These are phyloP conservation scores for Backusella australiensis DNA, from an alignment of 192 early-diverging fungal species.

Conservation along the genomic window DNA sequence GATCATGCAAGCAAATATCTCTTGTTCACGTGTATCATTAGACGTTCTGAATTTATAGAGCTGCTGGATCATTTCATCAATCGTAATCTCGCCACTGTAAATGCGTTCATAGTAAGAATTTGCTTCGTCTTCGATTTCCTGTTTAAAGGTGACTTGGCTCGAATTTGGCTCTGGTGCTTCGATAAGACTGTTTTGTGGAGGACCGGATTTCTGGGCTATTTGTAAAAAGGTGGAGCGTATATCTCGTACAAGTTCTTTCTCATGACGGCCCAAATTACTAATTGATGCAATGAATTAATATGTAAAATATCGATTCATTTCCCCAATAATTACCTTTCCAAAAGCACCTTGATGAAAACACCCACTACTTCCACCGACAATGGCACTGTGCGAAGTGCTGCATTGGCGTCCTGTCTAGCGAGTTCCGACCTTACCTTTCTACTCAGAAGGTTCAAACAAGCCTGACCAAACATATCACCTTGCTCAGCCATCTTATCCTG, in stretches of 20 bases:
- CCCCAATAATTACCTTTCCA: conserved; percentile 39
- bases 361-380: conserved; percentile 65
- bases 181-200: conserved; percentile 1
- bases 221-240: conserved; percentile 13
- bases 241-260: conserved; percentile 14
- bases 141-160: conserved; percentile 48
- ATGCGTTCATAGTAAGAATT: conserved; percentile 75
- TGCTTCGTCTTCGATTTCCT: conserved; percentile 75
- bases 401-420: conserved; percentile 40
- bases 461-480: conserved; percentile 63
- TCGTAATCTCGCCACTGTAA: conserved; percentile 75
- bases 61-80: conserved; percentile 83
- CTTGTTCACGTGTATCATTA: conserved; percentile 67
- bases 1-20: conserved; percentile 87
- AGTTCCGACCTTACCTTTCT: conserved; percentile 58
- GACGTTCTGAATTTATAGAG: conserved; percentile 82
- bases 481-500: conserved; percentile 65
- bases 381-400: conserved; percentile 40
- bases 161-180: background rate
- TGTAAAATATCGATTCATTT: background rate
- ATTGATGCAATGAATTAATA: background rate
- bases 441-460: conserved; percentile 74
- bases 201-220: conserved; percentile 37
- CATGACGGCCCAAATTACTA: conserved; percentile 1
- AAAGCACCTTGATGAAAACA: conserved; percentile 66